Evolutionary conservation across 2,329 filamentous ascomycete genomes (phyloP).

Genomic region (Pezicula carpinea): DNA sequence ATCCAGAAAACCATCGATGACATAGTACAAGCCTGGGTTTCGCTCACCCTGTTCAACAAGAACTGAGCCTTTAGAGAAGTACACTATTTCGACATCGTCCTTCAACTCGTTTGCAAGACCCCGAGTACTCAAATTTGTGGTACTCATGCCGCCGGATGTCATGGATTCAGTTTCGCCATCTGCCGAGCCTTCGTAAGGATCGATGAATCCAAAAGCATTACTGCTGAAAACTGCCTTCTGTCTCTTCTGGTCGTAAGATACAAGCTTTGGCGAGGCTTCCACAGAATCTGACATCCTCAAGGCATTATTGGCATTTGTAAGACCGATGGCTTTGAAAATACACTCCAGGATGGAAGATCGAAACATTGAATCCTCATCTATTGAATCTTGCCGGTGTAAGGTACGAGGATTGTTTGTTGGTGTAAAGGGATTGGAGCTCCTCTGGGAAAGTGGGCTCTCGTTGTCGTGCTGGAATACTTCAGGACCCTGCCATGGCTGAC

Average conservation of each 20-base stretch:
- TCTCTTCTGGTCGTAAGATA: slow-evolving; percentile 76
- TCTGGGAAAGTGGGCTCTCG: slow-evolving; percentile 34
- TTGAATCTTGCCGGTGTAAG: slow-evolving; percentile 69
- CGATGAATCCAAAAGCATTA: slow-evolving; percentile 88
- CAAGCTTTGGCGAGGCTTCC: slow-evolving; percentile 78
- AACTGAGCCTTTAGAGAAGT: slow-evolving; percentile 90
- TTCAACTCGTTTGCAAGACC: slow-evolving; percentile 73
- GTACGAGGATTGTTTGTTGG: slow-evolving; percentile 47
- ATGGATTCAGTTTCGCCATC: slow-evolving; percentile 88
- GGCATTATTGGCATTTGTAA: slow-evolving; percentile 63
- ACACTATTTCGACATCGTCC: slow-evolving; percentile 94
- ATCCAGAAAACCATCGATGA: slow-evolving; percentile 94
- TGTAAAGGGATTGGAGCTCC: slow-evolving; percentile 18
- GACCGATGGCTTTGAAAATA: slow-evolving; percentile 89
- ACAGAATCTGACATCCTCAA: slow-evolving; percentile 68
- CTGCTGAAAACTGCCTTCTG: slow-evolving; percentile 75
- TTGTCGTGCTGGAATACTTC: slow-evolving; percentile 27
- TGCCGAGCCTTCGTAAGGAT: slow-evolving; percentile 68
- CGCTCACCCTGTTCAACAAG: slow-evolving; percentile 94
- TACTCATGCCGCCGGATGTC: slow-evolving; percentile 62
- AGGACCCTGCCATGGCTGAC: slow-evolving; percentile 24
- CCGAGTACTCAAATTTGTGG: slow-evolving; percentile 56
- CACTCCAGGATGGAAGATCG: slow-evolving; percentile 88
- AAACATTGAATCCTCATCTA: slow-evolving; percentile 86
- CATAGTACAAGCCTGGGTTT: slow-evolving; percentile 96